Conservation (phyloP, 768 basidiomycete species). For the Boletus subparvulus region DNA sequence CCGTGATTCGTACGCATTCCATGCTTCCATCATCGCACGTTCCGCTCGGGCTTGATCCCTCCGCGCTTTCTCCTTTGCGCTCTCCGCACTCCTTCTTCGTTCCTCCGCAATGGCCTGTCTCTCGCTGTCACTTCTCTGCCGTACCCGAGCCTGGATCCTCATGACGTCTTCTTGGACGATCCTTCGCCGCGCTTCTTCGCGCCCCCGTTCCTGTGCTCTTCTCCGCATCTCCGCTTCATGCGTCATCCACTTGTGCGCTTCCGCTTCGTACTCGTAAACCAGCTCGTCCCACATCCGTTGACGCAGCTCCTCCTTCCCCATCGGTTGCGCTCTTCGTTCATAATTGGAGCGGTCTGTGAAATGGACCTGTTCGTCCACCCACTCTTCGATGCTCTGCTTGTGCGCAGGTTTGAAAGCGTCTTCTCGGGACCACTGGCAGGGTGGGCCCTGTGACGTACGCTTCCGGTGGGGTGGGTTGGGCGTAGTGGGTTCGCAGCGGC, state of each 20-base stretch:
- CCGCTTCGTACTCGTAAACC: constrained; percentile 49
- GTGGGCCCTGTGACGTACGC: constrained; percentile 31
- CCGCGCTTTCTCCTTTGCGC: constrained; percentile 42
- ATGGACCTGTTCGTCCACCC: constrained; percentile 59
- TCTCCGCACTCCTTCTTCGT: constrained; percentile 36
- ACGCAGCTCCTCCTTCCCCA: constrained; percentile 31
- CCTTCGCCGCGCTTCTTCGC: constrained; percentile 41
- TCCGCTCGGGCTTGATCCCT: constrained; percentile 43
- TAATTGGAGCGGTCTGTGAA: constrained; percentile 32
- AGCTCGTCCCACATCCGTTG: constrained; percentile 53
- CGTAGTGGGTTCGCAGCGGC: constrained; percentile 13
- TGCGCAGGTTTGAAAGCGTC: constrained; percentile 44
- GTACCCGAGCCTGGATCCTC: constrained; percentile 53
- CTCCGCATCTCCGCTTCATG: constrained; percentile 48
- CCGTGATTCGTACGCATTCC: constrained; percentile 61
- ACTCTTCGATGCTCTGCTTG: constrained; percentile 56
- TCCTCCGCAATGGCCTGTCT: constrained; percentile 48
- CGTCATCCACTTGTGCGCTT: constrained; percentile 53
- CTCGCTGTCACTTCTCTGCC: constrained; percentile 50
- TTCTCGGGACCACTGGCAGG: constrained; percentile 44
- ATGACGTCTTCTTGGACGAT: constrained; percentile 54
- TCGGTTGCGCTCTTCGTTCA: constrained; percentile 23
- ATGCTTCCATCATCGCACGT: constrained; percentile 51
- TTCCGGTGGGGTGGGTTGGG: constrained; percentile 25
- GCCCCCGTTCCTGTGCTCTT: constrained; percentile 45